phyloP scores from a whole-genome alignment of 2,329 filamentous ascomycete genomes.

The Incumbomyces lentus region DNA sequence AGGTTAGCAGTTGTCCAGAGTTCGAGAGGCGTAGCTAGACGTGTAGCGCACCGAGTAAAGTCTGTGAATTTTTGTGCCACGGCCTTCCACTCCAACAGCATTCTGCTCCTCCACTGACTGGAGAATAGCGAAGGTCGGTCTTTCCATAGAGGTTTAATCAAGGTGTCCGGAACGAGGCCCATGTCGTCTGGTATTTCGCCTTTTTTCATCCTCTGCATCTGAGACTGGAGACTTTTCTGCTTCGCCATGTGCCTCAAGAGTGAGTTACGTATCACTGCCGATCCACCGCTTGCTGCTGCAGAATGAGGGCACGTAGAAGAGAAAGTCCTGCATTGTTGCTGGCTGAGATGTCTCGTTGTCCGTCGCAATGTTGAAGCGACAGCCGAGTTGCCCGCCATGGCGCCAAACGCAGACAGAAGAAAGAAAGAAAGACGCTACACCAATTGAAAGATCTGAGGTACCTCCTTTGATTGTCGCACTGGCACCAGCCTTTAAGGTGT shows the following conservation, averaged over 20 bases:
- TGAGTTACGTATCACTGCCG: background rate
- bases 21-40: background rate
- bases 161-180: constrained; percentile 12
- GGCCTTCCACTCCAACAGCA: constrained; percentile 32
- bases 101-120: constrained; percentile 20
- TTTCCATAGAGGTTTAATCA: constrained; percentile 8
- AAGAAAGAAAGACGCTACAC: too few relatives aligned
- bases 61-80: constrained; percentile 27
- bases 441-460: too few relatives aligned
- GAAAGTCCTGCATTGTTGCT: constrained; percentile 4
- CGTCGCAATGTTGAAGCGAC: background rate
- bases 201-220: constrained; percentile 11
- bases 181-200: constrained; percentile 10
- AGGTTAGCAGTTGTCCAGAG: background rate
- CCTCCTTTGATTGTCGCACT: too few relatives aligned
- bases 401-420: background rate
- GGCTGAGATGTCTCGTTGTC: background rate
- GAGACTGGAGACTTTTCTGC: constrained; percentile 5
- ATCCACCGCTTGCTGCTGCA: background rate
- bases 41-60: constrained; percentile 25
- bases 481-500: too few relatives aligned
- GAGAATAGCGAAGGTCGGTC: constrained; percentile 6
- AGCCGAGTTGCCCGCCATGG: background rate
- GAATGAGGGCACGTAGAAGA: background rate
- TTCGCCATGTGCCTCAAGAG: background rate